These are phyloP conservation scores for Lactarius psammicola DNA, from an alignment of 768 basidiomycete genomes.

Conservation along the genomic window DNA sequence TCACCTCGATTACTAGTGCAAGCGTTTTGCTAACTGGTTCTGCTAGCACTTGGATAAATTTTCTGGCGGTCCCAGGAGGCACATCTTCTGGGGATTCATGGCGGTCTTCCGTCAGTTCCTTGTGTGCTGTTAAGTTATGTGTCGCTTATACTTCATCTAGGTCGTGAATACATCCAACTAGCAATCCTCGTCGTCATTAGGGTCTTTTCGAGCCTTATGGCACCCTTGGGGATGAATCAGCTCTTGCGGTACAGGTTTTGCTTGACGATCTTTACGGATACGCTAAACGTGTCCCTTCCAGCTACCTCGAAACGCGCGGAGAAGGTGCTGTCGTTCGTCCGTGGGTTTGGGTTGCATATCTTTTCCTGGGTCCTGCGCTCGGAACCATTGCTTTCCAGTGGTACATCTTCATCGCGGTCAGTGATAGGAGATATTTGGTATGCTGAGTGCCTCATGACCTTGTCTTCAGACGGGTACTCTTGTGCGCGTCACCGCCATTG, in stretches of 20 bases:
- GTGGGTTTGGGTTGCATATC: conserved; percentile 63
- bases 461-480: conserved; percentile 36
- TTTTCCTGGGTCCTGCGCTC: conserved; percentile 49
- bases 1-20: background rate
- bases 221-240: conserved; percentile 36
- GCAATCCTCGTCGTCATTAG: conserved; percentile 11
- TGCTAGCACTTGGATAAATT: conserved; percentile 34
- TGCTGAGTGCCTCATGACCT: background rate
- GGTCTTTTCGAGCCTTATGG: conserved; percentile 31
- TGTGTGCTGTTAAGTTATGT: background rate
- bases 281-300: conserved; percentile 28
- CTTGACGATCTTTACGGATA: background rate
- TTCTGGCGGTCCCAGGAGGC: conserved; percentile 24
- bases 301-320: conserved; percentile 57
- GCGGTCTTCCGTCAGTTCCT: conserved; percentile 28
- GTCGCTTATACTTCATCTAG: conserved; percentile 8
- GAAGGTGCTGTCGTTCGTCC: conserved; percentile 51
- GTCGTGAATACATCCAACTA: conserved; percentile 20
- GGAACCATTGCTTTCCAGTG: conserved; percentile 48
- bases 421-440: conserved; percentile 7
- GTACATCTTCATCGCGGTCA: conserved; percentile 45
- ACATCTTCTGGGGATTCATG: conserved; percentile 34
- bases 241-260: conserved; percentile 33
- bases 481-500: too few species aligned
- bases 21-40: background rate